These are phyloP conservation scores for Mucor indicus DNA, from an alignment of 371 early-diverging fungal species.

Conservation along the genomic window DNA sequence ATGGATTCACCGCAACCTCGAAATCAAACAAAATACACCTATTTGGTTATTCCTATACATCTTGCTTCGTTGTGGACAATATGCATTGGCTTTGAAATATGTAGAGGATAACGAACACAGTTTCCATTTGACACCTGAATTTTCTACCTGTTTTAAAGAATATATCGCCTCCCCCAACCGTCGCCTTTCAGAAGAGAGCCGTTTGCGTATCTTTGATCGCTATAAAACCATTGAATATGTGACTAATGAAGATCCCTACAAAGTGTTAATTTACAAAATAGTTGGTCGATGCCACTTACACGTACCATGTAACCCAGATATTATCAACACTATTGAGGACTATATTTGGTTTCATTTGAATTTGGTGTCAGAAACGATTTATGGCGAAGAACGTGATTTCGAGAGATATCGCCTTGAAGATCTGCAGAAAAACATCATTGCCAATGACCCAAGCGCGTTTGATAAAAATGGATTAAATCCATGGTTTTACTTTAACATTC, in stretches of 20 bases:
- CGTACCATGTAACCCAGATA: constrained; percentile 57
- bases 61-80: constrained; percentile 73
- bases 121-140: constrained; percentile 51
- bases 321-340: constrained; percentile 74
- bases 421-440: constrained; percentile 56
- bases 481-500: constrained; percentile 76
- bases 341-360: constrained; percentile 80
- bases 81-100: constrained; percentile 62
- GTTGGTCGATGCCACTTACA: constrained; percentile 84
- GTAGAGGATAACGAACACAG: constrained; percentile 49
- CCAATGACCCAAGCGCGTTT: constrained; percentile 63
- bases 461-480: constrained; percentile 65
- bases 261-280: constrained; percentile 81
- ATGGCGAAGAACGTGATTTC: constrained; percentile 30
- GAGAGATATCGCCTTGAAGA: constrained; percentile 64
- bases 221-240: constrained; percentile 57
- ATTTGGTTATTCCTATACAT: constrained; percentile 84
- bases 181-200: constrained; percentile 39
- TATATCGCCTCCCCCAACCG: constrained; percentile 52
- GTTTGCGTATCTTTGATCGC: constrained; percentile 51
- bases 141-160: constrained; percentile 62
- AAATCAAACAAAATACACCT: constrained; percentile 61
- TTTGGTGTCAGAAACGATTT: constrained; percentile 59
- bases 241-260: constrained; percentile 77
- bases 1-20: constrained; percentile 5